A percentile compares a stretch with the other conserved stretches of the same genome.
Evolutionary conservation across 179 eudicot genomes (phyloP).

Genomic region (Nepenthes alata): DNA sequence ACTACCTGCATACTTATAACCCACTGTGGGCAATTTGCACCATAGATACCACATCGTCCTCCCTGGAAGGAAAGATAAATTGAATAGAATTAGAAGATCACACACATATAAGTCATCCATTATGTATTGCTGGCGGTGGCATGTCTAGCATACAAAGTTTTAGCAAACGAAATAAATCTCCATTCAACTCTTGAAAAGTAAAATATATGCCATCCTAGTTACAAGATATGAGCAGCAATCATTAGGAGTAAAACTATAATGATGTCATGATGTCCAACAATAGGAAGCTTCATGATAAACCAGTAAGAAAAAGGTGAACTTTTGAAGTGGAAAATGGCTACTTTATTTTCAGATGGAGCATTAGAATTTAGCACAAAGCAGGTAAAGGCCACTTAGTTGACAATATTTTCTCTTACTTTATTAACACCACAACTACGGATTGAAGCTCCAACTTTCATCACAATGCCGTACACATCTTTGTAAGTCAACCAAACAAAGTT

Average conservation of each 20-base stretch:
- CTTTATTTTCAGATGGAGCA: neutral
- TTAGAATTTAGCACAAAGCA: neutral
- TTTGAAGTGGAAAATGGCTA: neutral
- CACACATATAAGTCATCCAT: no score
- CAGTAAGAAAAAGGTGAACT: neutral
- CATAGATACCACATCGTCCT: conserved; percentile 69
- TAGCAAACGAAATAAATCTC: no score
- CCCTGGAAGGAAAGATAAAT: conserved; percentile 33
- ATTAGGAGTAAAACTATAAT: no score
- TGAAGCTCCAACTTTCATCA: conserved; percentile 62
- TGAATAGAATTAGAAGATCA: no score
- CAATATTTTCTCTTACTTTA: conserved; percentile 32
- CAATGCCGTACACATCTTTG: conserved; percentile 54
- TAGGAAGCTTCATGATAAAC: neutral
- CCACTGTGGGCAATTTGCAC: conserved; percentile 78
- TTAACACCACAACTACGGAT: conserved; percentile 52
- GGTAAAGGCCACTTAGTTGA: neutral
- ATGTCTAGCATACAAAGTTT: no score
- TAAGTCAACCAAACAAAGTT: conserved; percentile 69
- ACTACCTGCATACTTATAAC: conserved; percentile 83
- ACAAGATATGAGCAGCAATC: no score
- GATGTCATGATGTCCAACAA: no score
- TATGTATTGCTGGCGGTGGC: no score
- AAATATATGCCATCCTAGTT: no score
- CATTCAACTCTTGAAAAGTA: no score